Base-by-base conservation (phyloP, 2,329 filamentous ascomycete genomes). In the Penicillium sp. region DNA sequence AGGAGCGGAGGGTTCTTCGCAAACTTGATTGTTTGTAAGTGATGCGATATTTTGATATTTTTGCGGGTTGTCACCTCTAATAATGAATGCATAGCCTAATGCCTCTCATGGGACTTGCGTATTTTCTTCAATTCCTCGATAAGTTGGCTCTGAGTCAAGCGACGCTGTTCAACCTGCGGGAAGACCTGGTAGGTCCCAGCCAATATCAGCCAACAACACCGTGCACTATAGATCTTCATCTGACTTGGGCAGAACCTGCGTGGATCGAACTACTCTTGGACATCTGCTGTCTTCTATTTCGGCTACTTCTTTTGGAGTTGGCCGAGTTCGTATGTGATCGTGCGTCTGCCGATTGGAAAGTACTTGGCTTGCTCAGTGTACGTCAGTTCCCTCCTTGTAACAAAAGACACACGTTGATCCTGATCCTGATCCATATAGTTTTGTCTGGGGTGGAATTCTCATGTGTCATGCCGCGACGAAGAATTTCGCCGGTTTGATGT, bases 251-350 rank as follows among this genome's bases (percentile, higher is more conserved):
- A 61, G 59, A 51, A 56, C 11, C 37, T 59, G 31, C 48, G 51
- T 8, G 50, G 53, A 5, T 64, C 51, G 37, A 61, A 40, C 55
- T 65, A 29, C 23, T 66, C 42, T 34, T 67, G 58, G 69, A 49
- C 61, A 4, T 65, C 63, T 6, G 64, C 65, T 2, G 48, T 69
- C 34, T 71, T 71, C 51, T 71, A 71, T 39, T 69, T 71, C 48
- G 69, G 69, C 26, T 71, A 71, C 29, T 61, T 70, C 14, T 62
- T 66, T 1, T 72, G 74, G 55, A 71, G 73, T 47, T 75, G 71
- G 59, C 72, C 72, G 1, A 73, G 68, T n/a, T 71, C 70, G 8
- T 69, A 69, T 29, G 54, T 75, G 11, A 71, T 74, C 43, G 71
- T 74, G 24, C 67, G 52, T 18, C 28, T 59, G 66, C 50, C 70